Conservation (phyloP, 139 green algal genomes). For the Chlorella sp. region DNA sequence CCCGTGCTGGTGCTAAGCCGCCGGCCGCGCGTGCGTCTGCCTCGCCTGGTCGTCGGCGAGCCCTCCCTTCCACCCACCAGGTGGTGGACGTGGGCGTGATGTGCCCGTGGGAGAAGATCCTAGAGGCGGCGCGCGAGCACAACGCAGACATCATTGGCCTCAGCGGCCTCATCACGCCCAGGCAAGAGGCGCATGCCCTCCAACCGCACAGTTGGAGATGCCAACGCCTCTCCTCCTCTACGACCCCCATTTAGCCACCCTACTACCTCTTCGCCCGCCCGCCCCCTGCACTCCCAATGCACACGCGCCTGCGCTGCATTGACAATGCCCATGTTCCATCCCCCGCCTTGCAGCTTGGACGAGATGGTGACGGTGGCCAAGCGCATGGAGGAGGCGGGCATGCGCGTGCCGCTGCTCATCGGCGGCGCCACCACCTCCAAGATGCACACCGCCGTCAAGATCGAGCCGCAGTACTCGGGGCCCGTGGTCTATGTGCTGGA, state of each 20-base stretch:
- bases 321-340: too few relatives aligned
- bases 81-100: constrained; percentile 97
- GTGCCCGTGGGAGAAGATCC: constrained; percentile 94
- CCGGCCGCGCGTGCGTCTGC: not conserved
- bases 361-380: constrained; percentile 96
- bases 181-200: too few relatives aligned
- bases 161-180: constrained; percentile 97
- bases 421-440: constrained; percentile 97
- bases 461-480: constrained; percentile 88
- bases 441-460: constrained; percentile 99
- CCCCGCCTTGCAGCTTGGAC: too few relatives aligned
- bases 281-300: too few relatives aligned
- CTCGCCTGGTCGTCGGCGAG: not conserved
- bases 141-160: constrained; percentile 97
- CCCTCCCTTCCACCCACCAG: too few relatives aligned
- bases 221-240: too few relatives aligned
- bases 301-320: too few relatives aligned
- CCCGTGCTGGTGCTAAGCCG: not conserved
- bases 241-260: too few relatives aligned
- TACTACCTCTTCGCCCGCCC: too few relatives aligned
- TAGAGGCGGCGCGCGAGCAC: constrained; percentile 86
- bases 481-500: constrained; percentile 96
- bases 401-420: constrained; percentile 94
- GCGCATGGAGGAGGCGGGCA: constrained; percentile 89
- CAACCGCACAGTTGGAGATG: too few relatives aligned